These are phyloP conservation scores for Scalesia atractyloides DNA, from an alignment of 129 eudicot species.

Conservation along the genomic window DNA sequence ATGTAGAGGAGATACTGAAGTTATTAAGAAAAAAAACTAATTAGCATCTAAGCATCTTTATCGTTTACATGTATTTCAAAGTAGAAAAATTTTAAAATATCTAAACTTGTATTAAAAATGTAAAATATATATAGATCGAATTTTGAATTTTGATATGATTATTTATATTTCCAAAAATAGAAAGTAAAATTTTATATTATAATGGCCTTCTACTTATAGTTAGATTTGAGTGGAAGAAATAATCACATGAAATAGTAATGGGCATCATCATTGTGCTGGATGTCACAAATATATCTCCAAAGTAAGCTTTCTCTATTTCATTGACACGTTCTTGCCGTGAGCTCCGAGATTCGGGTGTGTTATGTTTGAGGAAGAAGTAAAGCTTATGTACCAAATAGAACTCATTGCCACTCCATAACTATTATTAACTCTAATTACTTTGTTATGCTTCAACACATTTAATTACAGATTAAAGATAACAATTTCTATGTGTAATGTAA, in stretches of 20 bases:
- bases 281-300: constrained; percentile 30
- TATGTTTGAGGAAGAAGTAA: constrained; percentile 38
- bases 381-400: constrained; percentile 23
- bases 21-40: no score
- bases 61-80: no score
- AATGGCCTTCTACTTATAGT: neutral
- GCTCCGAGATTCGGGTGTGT: constrained; percentile 12
- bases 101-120: neutral
- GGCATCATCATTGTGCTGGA: constrained; percentile 36
- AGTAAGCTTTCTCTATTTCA: constrained; percentile 45
- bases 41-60: no score
- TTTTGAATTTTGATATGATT: neutral
- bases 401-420: constrained; percentile 23
- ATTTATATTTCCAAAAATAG: neutral
- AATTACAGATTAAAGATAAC: neutral
- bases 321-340: constrained; percentile 45
- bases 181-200: neutral
- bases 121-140: neutral
- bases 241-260: constrained; percentile 21
- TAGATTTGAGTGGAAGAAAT: constrained; percentile 28
- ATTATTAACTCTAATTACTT: constrained; percentile 11
- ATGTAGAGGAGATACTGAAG: no score
- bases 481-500: neutral
- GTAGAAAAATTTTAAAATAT: no score
- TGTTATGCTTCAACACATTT: neutral